Evolutionary conservation across 2,329 filamentous ascomycete genomes (phyloP).

Genomic region (Rhinocladiella mackenziei): DNA sequence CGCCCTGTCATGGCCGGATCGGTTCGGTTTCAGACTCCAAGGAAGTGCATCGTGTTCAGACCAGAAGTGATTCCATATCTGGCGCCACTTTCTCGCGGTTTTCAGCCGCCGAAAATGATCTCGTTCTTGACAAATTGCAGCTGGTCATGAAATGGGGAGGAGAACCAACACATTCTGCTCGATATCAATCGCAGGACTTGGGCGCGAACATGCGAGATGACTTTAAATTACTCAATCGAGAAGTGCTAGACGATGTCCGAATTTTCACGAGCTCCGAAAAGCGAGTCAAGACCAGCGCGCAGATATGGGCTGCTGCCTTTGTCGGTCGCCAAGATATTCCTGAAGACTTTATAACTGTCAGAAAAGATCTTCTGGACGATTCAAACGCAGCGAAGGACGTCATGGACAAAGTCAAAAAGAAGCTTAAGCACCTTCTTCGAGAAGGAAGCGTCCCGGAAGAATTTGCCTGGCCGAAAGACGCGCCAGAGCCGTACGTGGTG

Average conservation of each 20-base stretch:
- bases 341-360: slow-evolving; percentile 79
- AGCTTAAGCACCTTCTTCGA: slow-evolving; percentile 85
- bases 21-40: slow-evolving; percentile 24
- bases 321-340: slow-evolving; percentile 80
- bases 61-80: slow-evolving; percentile 77
- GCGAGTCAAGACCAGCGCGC: slow-evolving; percentile 85
- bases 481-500: slow-evolving; percentile 89
- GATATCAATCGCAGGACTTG: slow-evolving; percentile 92
- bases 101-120: slow-evolving; percentile 85
- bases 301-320: slow-evolving; percentile 92
- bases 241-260: slow-evolving; percentile 85
- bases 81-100: slow-evolving; percentile 91
- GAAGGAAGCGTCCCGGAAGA: slow-evolving; percentile 92
- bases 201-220: slow-evolving; percentile 96
- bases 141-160: slow-evolving; percentile 99
- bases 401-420: slow-evolving; percentile 99
- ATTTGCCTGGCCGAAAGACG: slow-evolving; percentile 95
- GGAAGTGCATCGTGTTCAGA: slow-evolving; percentile 48
- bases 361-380: slow-evolving; percentile 93
- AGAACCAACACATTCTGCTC: slow-evolving; percentile 92
- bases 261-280: slow-evolving; percentile 96
- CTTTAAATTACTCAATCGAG: slow-evolving; percentile 83
- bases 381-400: slow-evolving; percentile 98
- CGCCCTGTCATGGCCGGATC: slow-evolving; percentile 8
- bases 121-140: slow-evolving; percentile 92